Evolutionary conservation across 805 yeast genomes (phyloP).

Genomic region (Kluyveromyces dobzhanskii): DNA sequence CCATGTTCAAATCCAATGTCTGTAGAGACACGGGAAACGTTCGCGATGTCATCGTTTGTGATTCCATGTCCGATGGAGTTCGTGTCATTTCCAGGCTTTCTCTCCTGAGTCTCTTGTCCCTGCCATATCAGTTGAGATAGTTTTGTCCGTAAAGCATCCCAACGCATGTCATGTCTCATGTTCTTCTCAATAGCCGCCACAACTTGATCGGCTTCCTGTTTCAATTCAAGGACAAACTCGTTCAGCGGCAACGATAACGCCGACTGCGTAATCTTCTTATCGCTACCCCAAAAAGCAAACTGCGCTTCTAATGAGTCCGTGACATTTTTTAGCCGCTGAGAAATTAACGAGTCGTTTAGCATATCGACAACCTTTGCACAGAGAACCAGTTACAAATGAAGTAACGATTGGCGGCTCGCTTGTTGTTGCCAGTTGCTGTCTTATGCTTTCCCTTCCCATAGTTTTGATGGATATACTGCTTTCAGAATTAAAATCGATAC

Average conservation of each 20-base stretch:
- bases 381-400: slow-evolving; percentile 58
- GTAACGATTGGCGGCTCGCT: slow-evolving; percentile 32
- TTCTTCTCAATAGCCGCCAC: background rate
- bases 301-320: slow-evolving; percentile 1
- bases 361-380: background rate
- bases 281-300: slow-evolving; percentile 2
- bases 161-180: background rate
- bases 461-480: too few relatives aligned
- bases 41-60: background rate
- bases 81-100: background rate
- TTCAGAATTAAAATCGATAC: too few relatives aligned
- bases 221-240: background rate
- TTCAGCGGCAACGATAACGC: slow-evolving; percentile 1
- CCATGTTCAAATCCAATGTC: too few relatives aligned
- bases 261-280: background rate
- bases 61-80: too few relatives aligned
- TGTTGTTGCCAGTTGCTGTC: slow-evolving; percentile 4
- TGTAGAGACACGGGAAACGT: background rate
- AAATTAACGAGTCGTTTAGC: slow-evolving; percentile 1
- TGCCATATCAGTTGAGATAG: background rate
- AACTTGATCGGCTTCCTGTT: slow-evolving; percentile 3
- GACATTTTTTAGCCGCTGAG: slow-evolving; percentile 1
- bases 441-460: too few relatives aligned
- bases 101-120: background rate
- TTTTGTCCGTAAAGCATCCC: background rate